Evolutionary conservation across 169 alveolate species (phyloP).

Genomic region (Babesia caballi): DNA sequence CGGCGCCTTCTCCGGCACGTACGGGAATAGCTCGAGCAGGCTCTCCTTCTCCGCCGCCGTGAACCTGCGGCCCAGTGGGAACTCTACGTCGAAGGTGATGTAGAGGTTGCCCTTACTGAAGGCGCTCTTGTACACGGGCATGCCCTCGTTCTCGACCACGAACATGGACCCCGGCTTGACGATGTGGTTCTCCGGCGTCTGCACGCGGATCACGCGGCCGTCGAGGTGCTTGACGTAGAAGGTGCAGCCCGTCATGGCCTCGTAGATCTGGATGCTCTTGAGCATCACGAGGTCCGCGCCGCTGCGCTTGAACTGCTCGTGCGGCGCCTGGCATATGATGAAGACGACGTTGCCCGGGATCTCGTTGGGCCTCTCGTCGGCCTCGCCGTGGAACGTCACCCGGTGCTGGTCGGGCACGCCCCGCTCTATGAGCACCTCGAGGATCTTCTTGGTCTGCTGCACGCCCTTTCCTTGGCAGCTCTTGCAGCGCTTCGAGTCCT

Average conservation of each 20-base stretch:
- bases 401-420: slow-evolving; percentile 94
- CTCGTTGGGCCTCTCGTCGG: slow-evolving; percentile 93
- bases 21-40: slow-evolving; percentile 66
- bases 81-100: slow-evolving; percentile 89
- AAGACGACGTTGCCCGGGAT: slow-evolving; percentile 93
- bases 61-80: slow-evolving; percentile 85
- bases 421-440: slow-evolving; percentile 91
- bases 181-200: slow-evolving; percentile 84
- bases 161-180: slow-evolving; percentile 88
- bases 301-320: slow-evolving; percentile 88
- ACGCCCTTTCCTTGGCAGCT: slow-evolving; percentile 87
- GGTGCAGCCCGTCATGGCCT: slow-evolving; percentile 93
- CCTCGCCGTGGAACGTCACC: slow-evolving; percentile 92
- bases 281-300: slow-evolving; percentile 92
- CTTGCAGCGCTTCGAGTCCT: slow-evolving; percentile 87
- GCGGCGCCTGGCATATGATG: slow-evolving; percentile 83
- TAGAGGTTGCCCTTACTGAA: slow-evolving; percentile 91
- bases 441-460: slow-evolving; percentile 85
- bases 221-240: slow-evolving; percentile 91
- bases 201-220: slow-evolving; percentile 84
- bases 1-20: slow-evolving; percentile 23
- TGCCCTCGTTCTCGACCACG: slow-evolving; percentile 91
- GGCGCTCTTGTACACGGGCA: slow-evolving; percentile 94
- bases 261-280: slow-evolving; percentile 86
- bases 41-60: slow-evolving; percentile 62